Percentiles rank a stretch among this genome's conserved stretches.
Conservation (phyloP, 768 basidiomycete genomes). For the Candolleomyces eurysporus region DNA sequence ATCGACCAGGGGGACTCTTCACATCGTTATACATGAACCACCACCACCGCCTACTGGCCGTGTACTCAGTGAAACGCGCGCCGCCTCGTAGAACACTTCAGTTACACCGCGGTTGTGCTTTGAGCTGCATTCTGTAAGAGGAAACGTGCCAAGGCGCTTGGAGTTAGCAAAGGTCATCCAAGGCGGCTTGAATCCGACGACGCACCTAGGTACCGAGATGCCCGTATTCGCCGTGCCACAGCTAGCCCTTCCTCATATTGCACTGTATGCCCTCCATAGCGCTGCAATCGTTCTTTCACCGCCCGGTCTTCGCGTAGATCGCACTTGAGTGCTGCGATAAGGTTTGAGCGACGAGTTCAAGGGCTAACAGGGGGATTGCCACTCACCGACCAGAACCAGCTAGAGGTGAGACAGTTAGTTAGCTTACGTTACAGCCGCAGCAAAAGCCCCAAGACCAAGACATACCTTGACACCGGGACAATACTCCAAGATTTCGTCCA, state of each 20-base stretch:
- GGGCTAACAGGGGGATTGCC: not conserved
- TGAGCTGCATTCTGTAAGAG: constrained; percentile 82
- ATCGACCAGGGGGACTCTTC: constrained; percentile 19
- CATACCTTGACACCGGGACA: constrained; percentile 93
- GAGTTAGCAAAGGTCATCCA: not conserved
- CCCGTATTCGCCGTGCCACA: constrained; percentile 86
- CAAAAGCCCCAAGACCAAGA: constrained; percentile 11
- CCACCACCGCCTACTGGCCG: constrained; percentile 61
- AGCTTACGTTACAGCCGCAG: not conserved
- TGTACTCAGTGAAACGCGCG: constrained; percentile 77
- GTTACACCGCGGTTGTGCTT: constrained; percentile 94
- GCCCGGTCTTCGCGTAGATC: constrained; percentile 86
- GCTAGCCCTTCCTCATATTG: constrained; percentile 92
- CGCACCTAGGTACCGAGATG: constrained; percentile 88
- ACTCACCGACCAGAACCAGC: constrained; percentile 88
- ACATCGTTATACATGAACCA: constrained; percentile 58
- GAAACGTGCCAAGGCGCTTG: not conserved
- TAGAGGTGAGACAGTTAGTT: constrained; percentile 25
- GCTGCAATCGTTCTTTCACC: constrained; percentile 68
- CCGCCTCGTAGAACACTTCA: constrained; percentile 92
- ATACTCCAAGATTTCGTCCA: constrained; percentile 88
- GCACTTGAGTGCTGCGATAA: constrained; percentile 79
- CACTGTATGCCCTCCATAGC: constrained; percentile 68
- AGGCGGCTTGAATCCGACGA: constrained; percentile 11
- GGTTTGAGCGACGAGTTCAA: not conserved